Conservation (phyloP, 805 yeast species). For the Pichia pseudocactophila region DNA sequence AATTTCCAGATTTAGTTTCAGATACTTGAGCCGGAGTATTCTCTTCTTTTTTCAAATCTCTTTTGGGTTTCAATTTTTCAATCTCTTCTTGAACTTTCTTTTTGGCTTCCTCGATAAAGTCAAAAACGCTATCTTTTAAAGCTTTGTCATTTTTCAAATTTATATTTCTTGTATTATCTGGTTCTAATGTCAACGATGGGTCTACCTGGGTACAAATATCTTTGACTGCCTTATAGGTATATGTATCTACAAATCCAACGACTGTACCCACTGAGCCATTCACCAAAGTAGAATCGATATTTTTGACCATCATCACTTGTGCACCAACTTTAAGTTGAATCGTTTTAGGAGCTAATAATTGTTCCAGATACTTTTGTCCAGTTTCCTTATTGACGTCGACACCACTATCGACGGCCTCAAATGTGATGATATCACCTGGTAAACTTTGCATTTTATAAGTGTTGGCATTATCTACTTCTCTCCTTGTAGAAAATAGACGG, state of each 20-base stretch:
- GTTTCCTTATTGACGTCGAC: conserved; percentile 30
- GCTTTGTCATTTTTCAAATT: too few relatives aligned
- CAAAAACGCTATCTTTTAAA: conserved; percentile 6
- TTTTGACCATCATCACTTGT: conserved; percentile 77
- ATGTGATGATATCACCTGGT: conserved; percentile 36
- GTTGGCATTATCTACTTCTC: conserved; percentile 65
- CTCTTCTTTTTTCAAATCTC: too few relatives aligned
- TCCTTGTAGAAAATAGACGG: conserved; percentile 62
- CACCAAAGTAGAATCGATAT: conserved; percentile 61
- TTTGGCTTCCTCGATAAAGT: conserved; percentile 4
- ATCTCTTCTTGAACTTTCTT: neutral
- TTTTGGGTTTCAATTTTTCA: neutral
- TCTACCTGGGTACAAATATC: conserved; percentile 17
- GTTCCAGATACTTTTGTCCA: conserved; percentile 38
- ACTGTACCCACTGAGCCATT: conserved; percentile 74
- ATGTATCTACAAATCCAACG: conserved; percentile 35
- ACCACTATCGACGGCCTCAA: conserved; percentile 50
- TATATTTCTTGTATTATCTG: neutral
- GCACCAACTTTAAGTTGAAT: conserved; percentile 59
- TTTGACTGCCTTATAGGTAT: conserved; percentile 28
- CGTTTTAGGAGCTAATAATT: conserved; percentile 53
- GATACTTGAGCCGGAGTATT: too few relatives aligned
- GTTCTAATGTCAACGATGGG: neutral
- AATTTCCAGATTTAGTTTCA: too few relatives aligned
- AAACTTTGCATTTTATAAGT: conserved; percentile 37